Base-by-base conservation (phyloP, 2,329 filamentous ascomycete genomes). In the Scytalidium lignicola region DNA sequence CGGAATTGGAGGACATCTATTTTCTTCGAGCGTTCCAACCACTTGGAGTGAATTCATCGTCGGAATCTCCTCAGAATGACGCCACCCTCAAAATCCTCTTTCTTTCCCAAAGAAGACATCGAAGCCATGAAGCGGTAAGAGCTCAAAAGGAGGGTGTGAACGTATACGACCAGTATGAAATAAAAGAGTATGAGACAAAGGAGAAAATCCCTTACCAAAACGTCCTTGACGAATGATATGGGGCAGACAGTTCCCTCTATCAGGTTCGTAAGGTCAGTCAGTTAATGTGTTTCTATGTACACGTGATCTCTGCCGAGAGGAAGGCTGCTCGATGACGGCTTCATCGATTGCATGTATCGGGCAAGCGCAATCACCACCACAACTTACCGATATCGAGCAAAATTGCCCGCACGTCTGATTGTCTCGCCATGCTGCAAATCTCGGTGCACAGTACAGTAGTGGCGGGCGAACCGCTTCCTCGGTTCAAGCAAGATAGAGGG, bases 161-260 rank as follows among this genome's bases (percentile, higher is more conserved):
- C 10, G 23, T 26, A 26, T 40, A 13, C 15, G 17, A 26, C 19
- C 13, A 53, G 23, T 43, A 55, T 50, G 54, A 53, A 39, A 42
- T 12, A 40, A 44, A 56, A 32, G 48, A 63, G 23, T 44, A 46
- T 26, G 23, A 26, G 10, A 26, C 10, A 26, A 26, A 26, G 10
- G 5, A 26, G 23, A 6, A 26, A 32, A 29, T 55, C 51, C 71
- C 86, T 79, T 81, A 91, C 88, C 72, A 91, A 73, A 56, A 88
- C 81, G 66, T 90, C 85, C 71, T 88, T 88, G 69, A 91, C 88
- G 69, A 91, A 91, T 59, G 85, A 88, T 65, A 91, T 90, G 59
- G 86, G 85, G 67, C 86, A 90, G 55, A 91, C 83, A 44, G 88
- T 91, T 55, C 88, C 87, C 76, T 91, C 87, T 91, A 48, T 43